Conservation (phyloP, 345 rosid genomes). For the Melastoma malabathricum region DNA sequence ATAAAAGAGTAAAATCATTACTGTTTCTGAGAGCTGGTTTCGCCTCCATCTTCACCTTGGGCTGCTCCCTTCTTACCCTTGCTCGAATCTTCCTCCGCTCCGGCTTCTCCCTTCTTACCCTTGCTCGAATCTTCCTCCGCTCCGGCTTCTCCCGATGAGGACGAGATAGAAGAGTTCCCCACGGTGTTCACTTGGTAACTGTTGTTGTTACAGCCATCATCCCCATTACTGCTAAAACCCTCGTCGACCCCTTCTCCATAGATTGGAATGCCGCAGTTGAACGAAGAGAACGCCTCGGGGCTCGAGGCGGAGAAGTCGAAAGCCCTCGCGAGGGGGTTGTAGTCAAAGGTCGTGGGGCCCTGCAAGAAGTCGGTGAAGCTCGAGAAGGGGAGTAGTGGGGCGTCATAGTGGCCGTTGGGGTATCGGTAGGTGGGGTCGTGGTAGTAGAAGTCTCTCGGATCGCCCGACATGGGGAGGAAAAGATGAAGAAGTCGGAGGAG, state of each 20-base stretch:
- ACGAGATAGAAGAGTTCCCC: conserved; percentile 6
- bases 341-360: neutral
- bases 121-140: conserved; percentile 4
- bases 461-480: too few relatives aligned
- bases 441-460: too few relatives aligned
- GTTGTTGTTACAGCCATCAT: neutral
- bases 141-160: conserved; percentile 6
- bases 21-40: conserved; percentile 6
- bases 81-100: conserved; percentile 3
- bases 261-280: too few relatives aligned
- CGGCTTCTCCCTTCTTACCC: conserved; percentile 4
- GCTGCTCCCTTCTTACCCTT: conserved; percentile 1
- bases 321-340: conserved; percentile 7
- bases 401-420: too few relatives aligned
- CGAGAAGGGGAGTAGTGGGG: neutral
- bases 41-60: conserved; percentile 3
- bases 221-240: neutral
- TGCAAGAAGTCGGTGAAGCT: conserved; percentile 6
- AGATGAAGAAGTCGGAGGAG: too few relatives aligned
- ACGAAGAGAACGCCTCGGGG: conserved; percentile 5
- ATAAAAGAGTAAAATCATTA: conserved; percentile 1
- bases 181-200: neutral
- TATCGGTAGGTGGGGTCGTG: too few relatives aligned
- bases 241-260: neutral
- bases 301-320: conserved; percentile 7